Conservation (phyloP, 768 basidiomycete species). For the Suillus luteus region DNA sequence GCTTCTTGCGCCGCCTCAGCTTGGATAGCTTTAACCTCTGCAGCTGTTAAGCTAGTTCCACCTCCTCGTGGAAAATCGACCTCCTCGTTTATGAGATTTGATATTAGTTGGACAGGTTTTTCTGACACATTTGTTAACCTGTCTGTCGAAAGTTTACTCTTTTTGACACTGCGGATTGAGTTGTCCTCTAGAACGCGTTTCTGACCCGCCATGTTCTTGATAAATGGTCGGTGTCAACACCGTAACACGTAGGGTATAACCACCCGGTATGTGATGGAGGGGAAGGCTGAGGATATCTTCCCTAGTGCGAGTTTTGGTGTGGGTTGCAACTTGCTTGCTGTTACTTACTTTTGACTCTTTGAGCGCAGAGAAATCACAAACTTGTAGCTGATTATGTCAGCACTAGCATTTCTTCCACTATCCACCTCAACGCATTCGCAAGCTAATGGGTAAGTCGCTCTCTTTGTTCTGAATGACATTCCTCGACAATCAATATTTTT, state of each 20-base stretch:
- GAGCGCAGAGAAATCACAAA: neutral
- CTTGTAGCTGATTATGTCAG: conserved; percentile 5
- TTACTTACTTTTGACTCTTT: neutral
- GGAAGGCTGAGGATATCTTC: neutral
- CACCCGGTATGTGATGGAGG: neutral
- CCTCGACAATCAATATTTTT: neutral
- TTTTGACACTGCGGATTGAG: conserved; percentile 58
- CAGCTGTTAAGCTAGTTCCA: conserved; percentile 82
- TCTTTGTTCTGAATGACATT: neutral
- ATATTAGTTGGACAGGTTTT: conserved; percentile 35
- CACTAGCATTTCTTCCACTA: neutral
- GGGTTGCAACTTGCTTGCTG: neutral
- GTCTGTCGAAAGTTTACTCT: conserved; percentile 48
- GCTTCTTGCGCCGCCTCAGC: conserved; percentile 87
- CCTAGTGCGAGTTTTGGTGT: neutral
- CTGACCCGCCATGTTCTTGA: conserved; percentile 43
- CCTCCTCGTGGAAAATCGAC: conserved; percentile 96
- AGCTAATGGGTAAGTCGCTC: conserved; percentile 3
- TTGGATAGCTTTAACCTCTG: conserved; percentile 84
- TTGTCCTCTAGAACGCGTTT: conserved; percentile 67
- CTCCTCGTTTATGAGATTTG: conserved; percentile 60
- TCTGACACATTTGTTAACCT: conserved; percentile 28
- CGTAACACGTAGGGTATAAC: too few species aligned
- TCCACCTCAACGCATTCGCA: neutral
- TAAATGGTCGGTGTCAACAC: conserved; percentile 13